Evolutionary conservation across 2,329 filamentous ascomycete genomes (phyloP), one percentile per base, ranked within the genome.

Genomic region (Ophiosphaerella korrae): DNA sequence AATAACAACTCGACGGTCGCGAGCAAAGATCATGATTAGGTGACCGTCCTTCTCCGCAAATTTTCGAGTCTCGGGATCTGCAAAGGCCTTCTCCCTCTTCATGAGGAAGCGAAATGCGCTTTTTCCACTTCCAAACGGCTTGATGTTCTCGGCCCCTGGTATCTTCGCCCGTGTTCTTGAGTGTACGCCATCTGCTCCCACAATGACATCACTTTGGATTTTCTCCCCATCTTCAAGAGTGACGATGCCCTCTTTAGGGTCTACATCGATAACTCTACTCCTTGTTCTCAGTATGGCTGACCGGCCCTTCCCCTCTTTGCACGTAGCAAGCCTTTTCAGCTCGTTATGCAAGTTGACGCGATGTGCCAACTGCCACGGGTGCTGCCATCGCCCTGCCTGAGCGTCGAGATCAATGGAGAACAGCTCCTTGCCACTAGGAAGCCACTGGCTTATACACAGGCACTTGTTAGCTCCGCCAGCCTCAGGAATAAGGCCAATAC

Each of bases 21-120:
- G 49, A 0, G 63, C 76, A 37, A 77, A 73, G 55, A 74, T 76
- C 64, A 81, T 78, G n/a, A 72, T 64, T 12, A 81, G 58, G 13
- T 76, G 60, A 52, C 78, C 76, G 1, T 72, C 64, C 4, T 67
- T 57, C 13, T 73, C 60, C 0, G 68, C 74, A 38, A 77, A 72
- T 12, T 71, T 70, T 7, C 43, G 74, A 36, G 67, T 77, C 52
- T 62, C 74, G 23, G 61, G 79, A 62, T 73, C 77, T 36, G 62
- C 71, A 5, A 74, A 50, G 0, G 75, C 73, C 3, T 71, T 73
- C 12, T 82, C 77, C 1, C 76, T 74, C 0, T 77, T 71, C 0
- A 86, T 74, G 5, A 84, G 63, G 66, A 84, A 86, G 7, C 83
- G 76, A 62, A 84, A 86, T 0, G 82, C 82, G 37, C 78, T 82